phyloP scores from a whole-genome alignment of 192 early-diverging fungal species.

The Spizellomyces sp. region DNA sequence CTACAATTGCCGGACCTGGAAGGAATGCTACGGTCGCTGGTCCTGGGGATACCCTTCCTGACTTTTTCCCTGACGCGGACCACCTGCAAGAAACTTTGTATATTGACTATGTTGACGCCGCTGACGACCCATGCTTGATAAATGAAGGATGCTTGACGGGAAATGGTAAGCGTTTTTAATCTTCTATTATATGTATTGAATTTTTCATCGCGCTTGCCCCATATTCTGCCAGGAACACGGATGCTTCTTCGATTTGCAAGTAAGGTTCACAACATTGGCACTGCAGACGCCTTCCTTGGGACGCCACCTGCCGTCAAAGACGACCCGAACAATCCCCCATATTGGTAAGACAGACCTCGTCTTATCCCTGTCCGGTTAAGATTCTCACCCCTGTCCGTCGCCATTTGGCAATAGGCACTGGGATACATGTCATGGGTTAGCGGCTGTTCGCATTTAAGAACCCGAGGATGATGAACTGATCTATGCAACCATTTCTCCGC shows the following conservation, averaged over 20 bases:
- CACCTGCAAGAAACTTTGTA: slow-evolving; percentile 23
- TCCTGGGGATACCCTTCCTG: slow-evolving; percentile 15
- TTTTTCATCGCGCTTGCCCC: not conserved
- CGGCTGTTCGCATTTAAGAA: not conserved
- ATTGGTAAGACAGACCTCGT: slow-evolving; percentile 12
- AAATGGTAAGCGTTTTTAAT: not conserved
- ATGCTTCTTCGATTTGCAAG: slow-evolving; percentile 31
- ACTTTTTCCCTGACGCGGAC: slow-evolving; percentile 31
- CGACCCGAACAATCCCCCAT: slow-evolving; percentile 24
- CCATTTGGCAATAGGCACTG: slow-evolving; percentile 18
- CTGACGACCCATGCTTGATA: slow-evolving; percentile 26
- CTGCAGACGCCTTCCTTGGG: slow-evolving; percentile 32
- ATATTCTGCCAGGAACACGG: slow-evolving; percentile 10
- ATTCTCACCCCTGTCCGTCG: not conserved
- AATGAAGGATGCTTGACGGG: slow-evolving; percentile 36
- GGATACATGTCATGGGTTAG: slow-evolving; percentile 37
- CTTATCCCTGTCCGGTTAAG: not conserved
- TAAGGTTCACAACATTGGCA: slow-evolving; percentile 38
- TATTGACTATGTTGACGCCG: slow-evolving; percentile 36
- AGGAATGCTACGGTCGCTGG: no score
- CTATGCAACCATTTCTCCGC: not conserved
- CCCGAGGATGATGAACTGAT: not conserved
- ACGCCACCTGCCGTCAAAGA: slow-evolving; percentile 15
- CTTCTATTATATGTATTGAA: not conserved
- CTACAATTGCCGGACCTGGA: no score